phyloP scores from a whole-genome alignment of 208 protist genomes.

The Acanthamoeba triangularis region DNA sequence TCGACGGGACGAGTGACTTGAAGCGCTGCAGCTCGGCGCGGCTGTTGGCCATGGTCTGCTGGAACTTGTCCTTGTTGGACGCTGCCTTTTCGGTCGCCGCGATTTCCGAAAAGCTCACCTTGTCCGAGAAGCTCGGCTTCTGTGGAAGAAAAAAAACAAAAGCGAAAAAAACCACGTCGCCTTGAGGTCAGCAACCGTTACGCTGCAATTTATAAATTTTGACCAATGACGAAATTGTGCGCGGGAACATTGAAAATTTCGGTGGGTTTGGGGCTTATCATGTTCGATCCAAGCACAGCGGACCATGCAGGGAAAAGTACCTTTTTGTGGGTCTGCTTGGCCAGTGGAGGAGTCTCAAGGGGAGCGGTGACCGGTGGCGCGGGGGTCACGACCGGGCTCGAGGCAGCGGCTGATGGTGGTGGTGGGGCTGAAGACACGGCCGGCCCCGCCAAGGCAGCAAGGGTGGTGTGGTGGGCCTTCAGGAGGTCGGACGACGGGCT shows the following conservation, averaged over 20 bases:
- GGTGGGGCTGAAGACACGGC: too few relatives aligned
- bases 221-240: too few relatives aligned
- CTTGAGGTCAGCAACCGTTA: background rate
- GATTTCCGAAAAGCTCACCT: conserved; percentile 28
- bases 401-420: background rate
- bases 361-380: background rate
- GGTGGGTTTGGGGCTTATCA: background rate
- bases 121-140: conserved; percentile 23
- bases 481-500: conserved; percentile 52
- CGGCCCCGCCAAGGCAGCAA: background rate
- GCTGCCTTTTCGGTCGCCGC: background rate
- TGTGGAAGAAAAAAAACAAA: background rate
- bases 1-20: conserved; percentile 39
- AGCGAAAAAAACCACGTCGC: too few relatives aligned
- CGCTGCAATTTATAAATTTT: background rate
- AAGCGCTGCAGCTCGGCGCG: conserved; percentile 2
- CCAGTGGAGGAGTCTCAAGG: background rate
- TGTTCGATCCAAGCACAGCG: too few relatives aligned
- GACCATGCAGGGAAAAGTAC: background rate
- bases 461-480: conserved; percentile 27
- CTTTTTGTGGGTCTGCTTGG: background rate
- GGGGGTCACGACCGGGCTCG: background rate
- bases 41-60: background rate
- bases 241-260: too few relatives aligned
- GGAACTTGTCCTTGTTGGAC: conserved; percentile 44